Percentiles rank a stretch among this genome's conserved stretches.
These are phyloP conservation scores for Vitis hybrid DNA, from an alignment of 177 flowering plant species.

Conservation along the genomic window DNA sequence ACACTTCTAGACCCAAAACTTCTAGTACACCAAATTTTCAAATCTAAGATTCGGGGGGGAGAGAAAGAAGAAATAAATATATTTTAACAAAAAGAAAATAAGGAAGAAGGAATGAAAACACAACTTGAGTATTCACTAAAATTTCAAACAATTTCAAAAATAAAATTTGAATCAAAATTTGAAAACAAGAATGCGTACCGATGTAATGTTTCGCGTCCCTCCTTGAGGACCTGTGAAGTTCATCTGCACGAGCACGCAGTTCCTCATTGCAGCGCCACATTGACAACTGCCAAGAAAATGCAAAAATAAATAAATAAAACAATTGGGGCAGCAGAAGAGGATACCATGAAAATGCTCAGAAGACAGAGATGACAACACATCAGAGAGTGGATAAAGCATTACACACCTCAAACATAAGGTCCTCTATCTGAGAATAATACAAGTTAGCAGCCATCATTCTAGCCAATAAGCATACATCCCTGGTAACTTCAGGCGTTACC, in stretches of 20 bases:
- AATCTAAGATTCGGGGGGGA: too few species aligned
- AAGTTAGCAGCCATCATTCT: conserved; percentile 95
- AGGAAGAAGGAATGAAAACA: not conserved
- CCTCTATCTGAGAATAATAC: conserved; percentile 87
- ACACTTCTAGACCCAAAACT: too few species aligned
- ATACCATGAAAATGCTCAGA: not conserved
- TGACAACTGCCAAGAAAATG: conserved; percentile 34
- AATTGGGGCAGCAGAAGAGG: not conserved
- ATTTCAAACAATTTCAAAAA: too few species aligned
- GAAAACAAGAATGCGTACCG: conserved; percentile 25
- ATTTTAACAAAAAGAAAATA: not conserved
- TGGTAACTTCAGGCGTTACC: conserved; percentile 89
- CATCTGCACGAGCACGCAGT: conserved; percentile 49
- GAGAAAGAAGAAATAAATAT: too few species aligned
- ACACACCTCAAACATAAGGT: conserved; percentile 90
- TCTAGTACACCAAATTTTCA: too few species aligned
- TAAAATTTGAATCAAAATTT: not conserved
- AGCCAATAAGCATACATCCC: conserved; percentile 87
- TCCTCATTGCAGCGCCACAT: conserved; percentile 72
- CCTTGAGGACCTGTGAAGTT: conserved; percentile 46
- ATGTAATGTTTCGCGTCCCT: conserved; percentile 58
- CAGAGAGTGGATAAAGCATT: not conserved
- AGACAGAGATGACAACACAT: not conserved
- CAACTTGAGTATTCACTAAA: not conserved
- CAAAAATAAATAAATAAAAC: not conserved